phyloP scores from a whole-genome alignment of 1,284 basidiomycete genomes.

The Amylostereum areolatum region DNA sequence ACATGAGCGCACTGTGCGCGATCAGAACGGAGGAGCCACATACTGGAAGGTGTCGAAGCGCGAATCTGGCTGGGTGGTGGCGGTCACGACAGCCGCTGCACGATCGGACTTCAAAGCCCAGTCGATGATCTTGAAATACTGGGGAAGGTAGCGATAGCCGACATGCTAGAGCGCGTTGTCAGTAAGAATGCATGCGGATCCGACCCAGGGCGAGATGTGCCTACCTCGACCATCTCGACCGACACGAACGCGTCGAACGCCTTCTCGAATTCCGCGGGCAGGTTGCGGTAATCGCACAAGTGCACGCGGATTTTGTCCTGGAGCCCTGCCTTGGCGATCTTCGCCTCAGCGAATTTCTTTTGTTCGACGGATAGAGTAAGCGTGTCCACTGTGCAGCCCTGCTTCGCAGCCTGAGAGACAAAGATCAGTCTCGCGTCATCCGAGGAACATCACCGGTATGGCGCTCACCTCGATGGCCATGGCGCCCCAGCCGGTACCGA shows the following conservation, averaged over 20 bases:
- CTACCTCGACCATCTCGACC: constrained; percentile 74
- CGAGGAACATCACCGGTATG: constrained; percentile 40
- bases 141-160: neutral
- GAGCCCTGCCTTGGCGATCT: constrained; percentile 46
- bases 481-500: constrained; percentile 79
- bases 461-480: constrained; percentile 51
- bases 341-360: constrained; percentile 54
- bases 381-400: constrained; percentile 48
- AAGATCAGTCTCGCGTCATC: neutral
- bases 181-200: neutral
- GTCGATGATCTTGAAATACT: constrained; percentile 78
- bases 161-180: neutral
- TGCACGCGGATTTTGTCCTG: constrained; percentile 59
- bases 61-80: constrained; percentile 83
- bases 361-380: constrained; percentile 73
- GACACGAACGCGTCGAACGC: constrained; percentile 69
- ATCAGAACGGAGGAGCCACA: constrained; percentile 19
- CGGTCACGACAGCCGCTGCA: constrained; percentile 71
- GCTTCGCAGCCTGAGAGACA: neutral
- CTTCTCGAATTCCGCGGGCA: constrained; percentile 59
- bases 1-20: too few species aligned
- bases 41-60: constrained; percentile 65
- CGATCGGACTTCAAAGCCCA: constrained; percentile 70
- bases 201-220: neutral
- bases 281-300: constrained; percentile 68